Base-by-base conservation (phyloP, 495 filamentous ascomycete genomes). In the Rhizodiscina lignyota region DNA sequence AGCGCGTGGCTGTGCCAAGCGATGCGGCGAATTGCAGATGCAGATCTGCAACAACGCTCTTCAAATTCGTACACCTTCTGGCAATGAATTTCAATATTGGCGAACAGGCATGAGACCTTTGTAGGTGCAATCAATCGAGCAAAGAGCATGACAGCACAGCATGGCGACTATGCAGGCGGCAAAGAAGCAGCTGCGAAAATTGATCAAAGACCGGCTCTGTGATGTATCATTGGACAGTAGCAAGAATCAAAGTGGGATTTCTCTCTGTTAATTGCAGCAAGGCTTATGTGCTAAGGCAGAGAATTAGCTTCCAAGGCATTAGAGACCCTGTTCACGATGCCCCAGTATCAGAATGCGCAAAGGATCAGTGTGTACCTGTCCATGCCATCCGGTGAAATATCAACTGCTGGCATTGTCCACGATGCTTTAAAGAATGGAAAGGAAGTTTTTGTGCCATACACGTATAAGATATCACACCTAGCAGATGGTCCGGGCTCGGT, bases 401-500 rank as follows among this genome's bases (percentile, higher is more conserved):
- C 77, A 30, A 96, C 91, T 11, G 72, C 72, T 18, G 53, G 59
- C 11, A 82, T 94, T 18, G 81, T 96, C 13, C 65, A 70, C 23
- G 70, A 93, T 66, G 86, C 85, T 13, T 60, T 97, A 18, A 51
- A 58, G 17, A 57, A 62, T 6, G 81, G 81, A 24, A 96, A 96
- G 54, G 59, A 74, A 35, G 81, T 96, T 18, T 94, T 85, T 54
- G 77, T 97, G 20, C 89, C 89, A 8, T 91, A 89, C 49, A 78
- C 87, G 34, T 72, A 89, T 54, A 72, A 63, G 32, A 57, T 68
- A 12, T 60, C 68, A 13, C 50, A 52, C 4, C 29, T 43, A 8
- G 50, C 30, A 6, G 10, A 8, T 8, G 8, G 72, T 13, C 56
- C 62, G 2, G 74, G 70, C 17, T 52, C 52, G 10, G 63, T 82